Percentiles rank a stretch among this genome's conserved stretches.
Evolutionary conservation across 208 protist species (phyloP).

Genomic region (Leishmania turanica): DNA sequence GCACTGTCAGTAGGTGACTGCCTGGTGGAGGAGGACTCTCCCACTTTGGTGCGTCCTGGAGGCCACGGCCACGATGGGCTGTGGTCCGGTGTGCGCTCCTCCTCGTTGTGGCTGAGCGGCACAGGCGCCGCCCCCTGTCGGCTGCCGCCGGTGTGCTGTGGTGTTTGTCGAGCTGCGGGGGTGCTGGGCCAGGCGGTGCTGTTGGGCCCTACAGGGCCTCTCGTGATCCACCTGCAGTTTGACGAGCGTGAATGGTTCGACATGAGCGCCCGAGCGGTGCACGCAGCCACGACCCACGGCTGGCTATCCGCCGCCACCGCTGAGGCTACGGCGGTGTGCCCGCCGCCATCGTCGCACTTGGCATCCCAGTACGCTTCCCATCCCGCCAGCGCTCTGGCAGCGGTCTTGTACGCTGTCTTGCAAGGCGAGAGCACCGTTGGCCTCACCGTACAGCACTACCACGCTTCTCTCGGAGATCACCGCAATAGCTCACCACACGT

Average conservation of each 20-base stretch:
- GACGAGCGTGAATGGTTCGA: conserved; percentile 36
- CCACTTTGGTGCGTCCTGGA: neutral
- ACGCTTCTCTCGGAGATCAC: neutral
- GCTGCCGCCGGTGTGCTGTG: conserved; percentile 51
- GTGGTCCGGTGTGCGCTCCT: neutral
- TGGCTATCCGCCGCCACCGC: conserved; percentile 4
- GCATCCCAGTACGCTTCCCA: conserved; percentile 9
- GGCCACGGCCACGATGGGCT: neutral
- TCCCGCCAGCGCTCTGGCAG: conserved; percentile 10
- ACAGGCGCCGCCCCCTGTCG: neutral
- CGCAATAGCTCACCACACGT: neutral
- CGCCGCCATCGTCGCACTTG: conserved; percentile 9
- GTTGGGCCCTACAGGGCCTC: conserved; percentile 57
- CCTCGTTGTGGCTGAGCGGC: neutral
- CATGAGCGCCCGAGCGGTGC: neutral
- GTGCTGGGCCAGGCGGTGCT: conserved; percentile 62
- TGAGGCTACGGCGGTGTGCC: conserved; percentile 22
- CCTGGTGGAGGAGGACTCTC: neutral
- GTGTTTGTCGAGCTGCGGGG: conserved; percentile 32
- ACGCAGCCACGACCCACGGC: neutral
- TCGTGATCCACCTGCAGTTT: conserved; percentile 65
- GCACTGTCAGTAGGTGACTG: neutral
- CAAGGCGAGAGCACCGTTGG: conserved; percentile 1
- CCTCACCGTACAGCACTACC: neutral
- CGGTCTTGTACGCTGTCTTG: conserved; percentile 27